A percentile compares a stretch with the other conserved stretches of the same genome.
These are phyloP conservation scores for Solanum chiquidenum DNA, from an alignment of 257 asterid genomes.

Conservation along the genomic window DNA sequence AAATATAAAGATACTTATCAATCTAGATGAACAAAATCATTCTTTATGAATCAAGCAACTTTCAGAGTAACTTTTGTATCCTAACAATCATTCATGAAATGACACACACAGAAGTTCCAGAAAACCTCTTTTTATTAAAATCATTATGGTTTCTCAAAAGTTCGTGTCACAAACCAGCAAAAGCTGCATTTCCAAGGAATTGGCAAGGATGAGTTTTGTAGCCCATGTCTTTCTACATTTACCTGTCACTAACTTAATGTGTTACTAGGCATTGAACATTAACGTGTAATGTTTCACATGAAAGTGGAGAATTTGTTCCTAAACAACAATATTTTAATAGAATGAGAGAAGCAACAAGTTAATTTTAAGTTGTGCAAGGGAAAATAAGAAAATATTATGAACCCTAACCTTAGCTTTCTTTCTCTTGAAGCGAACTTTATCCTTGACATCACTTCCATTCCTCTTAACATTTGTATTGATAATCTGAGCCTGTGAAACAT, in stretches of 20 bases:
- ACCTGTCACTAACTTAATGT: neutral
- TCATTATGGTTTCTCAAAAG: neutral
- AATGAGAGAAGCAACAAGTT: neutral
- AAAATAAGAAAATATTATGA: neutral
- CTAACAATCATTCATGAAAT: neutral
- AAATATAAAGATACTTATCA: neutral
- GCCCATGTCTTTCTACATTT: neutral
- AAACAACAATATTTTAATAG: neutral
- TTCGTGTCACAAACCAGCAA: neutral
- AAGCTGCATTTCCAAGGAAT: neutral
- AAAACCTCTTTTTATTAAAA: neutral
- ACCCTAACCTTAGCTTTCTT: constrained; percentile 24
- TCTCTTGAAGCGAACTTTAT: constrained; percentile 21
- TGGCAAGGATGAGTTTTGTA: neutral
- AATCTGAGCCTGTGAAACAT: constrained; percentile 11
- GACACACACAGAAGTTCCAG: neutral
- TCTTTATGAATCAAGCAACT: neutral
- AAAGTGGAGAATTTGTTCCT: neutral
- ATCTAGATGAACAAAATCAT: neutral
- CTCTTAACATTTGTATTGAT: constrained; percentile 9
- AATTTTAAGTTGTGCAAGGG: neutral
- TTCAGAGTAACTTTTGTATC: neutral
- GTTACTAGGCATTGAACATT: neutral
- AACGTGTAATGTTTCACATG: neutral
- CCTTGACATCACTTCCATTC: constrained; percentile 14